Conservation (phyloP, 2,329 filamentous ascomycete species). For the Didymella lethalis region DNA sequence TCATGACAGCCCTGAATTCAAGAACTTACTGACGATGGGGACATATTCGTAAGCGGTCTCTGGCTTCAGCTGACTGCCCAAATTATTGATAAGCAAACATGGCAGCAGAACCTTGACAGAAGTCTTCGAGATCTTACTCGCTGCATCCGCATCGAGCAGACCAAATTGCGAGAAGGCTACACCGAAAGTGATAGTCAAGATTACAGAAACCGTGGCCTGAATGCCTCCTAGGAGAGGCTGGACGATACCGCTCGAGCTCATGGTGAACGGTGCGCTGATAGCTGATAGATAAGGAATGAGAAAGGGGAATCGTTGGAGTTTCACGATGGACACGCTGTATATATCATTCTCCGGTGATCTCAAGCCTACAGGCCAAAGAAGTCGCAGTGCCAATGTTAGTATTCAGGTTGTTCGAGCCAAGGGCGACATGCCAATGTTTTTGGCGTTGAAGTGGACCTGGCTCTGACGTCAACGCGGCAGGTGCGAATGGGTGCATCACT, state of each 20-base stretch:
- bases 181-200: conserved; percentile 63
- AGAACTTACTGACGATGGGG: conserved; percentile 55
- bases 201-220: conserved; percentile 63
- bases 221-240: conserved; percentile 60
- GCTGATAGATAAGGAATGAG: not conserved
- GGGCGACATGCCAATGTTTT: conserved; percentile 14
- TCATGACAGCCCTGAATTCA: not conserved
- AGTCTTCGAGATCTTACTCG: conserved; percentile 62
- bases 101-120: conserved; percentile 64
- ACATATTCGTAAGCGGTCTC: conserved; percentile 59
- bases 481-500: conserved; percentile 1
- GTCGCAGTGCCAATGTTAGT: conserved; percentile 15
- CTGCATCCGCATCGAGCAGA: conserved; percentile 57
- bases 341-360: conserved; percentile 4
- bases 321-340: not conserved
- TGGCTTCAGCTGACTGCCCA: conserved; percentile 60
- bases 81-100: conserved; percentile 61
- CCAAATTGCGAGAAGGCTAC: conserved; percentile 60
- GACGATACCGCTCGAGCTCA: conserved; percentile 18
- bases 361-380: not conserved
- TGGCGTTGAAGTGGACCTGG: conserved; percentile 18
- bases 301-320: not conserved
- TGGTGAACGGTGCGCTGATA: conserved; percentile 1
- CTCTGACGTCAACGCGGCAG: conserved; percentile 19
- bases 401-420: conserved; percentile 19